Base-by-base conservation (phyloP, 306 rosid genomes). In the Abrus pulchellus region DNA sequence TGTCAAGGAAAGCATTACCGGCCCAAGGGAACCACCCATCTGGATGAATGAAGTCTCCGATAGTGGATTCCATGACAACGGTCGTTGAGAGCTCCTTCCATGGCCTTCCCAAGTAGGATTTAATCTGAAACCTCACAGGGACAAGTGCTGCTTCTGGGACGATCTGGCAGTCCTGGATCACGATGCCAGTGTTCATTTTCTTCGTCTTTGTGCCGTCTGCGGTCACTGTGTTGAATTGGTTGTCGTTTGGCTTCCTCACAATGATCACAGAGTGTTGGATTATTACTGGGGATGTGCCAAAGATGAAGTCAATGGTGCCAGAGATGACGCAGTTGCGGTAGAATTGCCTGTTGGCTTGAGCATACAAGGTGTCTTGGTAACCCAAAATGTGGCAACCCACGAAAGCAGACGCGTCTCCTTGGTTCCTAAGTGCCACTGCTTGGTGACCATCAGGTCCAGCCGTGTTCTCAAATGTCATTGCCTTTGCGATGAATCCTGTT, bases 361-460 rank as follows among this genome's bases (percentile, higher is more conserved):
- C 86, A 14, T 88, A 93, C 52, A 91, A 47, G 2, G 92, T 87
- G 81, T 93, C 98, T 73, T 91, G 94, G 80, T 88, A 83, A 1
- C 91, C 97, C 34, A 71, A 45, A 41, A 93, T 75, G 14, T 86
- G 79, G 72, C 93, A 88, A 14, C 85, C 87, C 12, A 83, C 77
- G 67, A 91, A 13, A 0, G 89, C 91, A 0, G 94, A 80, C 72
- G 3, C 55, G 53, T 83, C 98, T 34, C 89, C 86, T 2, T 72
- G 88, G 32, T 86, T 87, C 4, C 91, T 77, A 0, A 93, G 83
- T 1, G 98, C 94, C 29, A 93, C 98, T 0, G 94, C 94, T 64
- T 90, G 98, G 68, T 88, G 90, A 5, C 88, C 92, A 1, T 32
- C 43, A 0, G 97, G 69, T 1, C 98, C 98, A 0, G 98, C 98